phyloP scores from a whole-genome alignment of 768 basidiomycete species.

The Rhizopogon vesiculosus region DNA sequence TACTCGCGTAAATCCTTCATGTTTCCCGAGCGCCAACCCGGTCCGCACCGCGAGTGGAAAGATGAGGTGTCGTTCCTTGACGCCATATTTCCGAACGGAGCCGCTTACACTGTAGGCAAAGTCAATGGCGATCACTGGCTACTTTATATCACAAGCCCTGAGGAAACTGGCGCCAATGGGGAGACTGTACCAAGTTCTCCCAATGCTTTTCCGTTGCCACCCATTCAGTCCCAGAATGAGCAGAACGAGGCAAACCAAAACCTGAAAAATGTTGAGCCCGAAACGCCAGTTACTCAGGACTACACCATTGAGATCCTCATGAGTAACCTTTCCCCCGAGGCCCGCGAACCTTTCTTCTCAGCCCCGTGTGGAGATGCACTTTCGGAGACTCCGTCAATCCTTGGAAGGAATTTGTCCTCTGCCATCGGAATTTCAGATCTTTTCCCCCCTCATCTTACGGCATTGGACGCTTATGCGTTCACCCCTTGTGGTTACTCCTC shows the following conservation, averaged over 20 bases:
- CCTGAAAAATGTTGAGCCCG: conserved; percentile 7
- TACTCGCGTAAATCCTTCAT: conserved; percentile 99
- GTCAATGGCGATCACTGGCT: conserved; percentile 99
- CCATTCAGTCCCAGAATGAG: conserved; percentile 10
- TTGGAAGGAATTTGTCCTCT: conserved; percentile 47
- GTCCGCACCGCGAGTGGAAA: conserved; percentile 92
- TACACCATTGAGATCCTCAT: conserved; percentile 98
- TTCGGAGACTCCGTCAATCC: conserved; percentile 23
- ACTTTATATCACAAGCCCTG: conserved; percentile 81
- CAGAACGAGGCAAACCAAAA: conserved; percentile 8
- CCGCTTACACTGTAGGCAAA: conserved; percentile 95
- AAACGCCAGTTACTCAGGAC: conserved; percentile 44
- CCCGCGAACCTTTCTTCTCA: conserved; percentile 76
- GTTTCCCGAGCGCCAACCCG: conserved; percentile 94
- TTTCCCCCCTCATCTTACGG: conserved; percentile 75
- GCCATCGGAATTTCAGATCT: conserved; percentile 76
- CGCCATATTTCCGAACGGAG: conserved; percentile 79
- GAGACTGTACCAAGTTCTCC: conserved; percentile 18
- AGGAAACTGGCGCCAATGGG: conserved; percentile 19
- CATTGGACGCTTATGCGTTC: conserved; percentile 91
- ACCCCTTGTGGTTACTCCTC: conserved; percentile 94
- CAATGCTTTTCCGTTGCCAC: conserved; percentile 10
- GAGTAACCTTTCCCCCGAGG: conserved; percentile 77
- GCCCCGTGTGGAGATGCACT: conserved; percentile 46
- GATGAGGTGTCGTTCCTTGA: conserved; percentile 92